Conservation (phyloP, 345 rosid genomes). For the Isatis tinctoria region DNA sequence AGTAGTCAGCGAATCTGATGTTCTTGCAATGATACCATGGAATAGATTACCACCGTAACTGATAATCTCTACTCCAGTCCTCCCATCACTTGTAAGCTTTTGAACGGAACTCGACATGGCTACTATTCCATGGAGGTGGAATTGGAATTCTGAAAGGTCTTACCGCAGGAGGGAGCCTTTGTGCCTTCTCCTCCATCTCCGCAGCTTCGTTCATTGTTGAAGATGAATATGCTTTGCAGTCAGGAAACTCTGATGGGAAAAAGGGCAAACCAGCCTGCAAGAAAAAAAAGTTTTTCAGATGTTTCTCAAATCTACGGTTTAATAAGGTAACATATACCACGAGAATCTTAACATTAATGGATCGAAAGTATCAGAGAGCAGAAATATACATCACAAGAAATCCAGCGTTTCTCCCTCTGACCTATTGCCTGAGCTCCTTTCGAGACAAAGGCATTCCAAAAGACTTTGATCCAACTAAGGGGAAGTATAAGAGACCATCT, state of each 20-base stretch:
- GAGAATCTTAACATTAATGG: not conserved
- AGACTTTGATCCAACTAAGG: conserved; percentile 72
- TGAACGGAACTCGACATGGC: conserved; percentile 27
- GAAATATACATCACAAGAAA: conserved; percentile 62
- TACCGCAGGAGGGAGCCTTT: conserved; percentile 45
- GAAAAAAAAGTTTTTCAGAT: not conserved
- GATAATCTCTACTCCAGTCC: conserved; percentile 2
- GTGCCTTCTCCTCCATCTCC: conserved; percentile 42
- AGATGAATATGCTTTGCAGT: conserved; percentile 60
- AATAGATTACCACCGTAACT: conserved; percentile 25
- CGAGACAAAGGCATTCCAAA: conserved; percentile 61
- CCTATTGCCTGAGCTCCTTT: conserved; percentile 81
- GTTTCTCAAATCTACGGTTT: not conserved
- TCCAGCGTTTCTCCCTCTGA: conserved; percentile 80
- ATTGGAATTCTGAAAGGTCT: conserved; percentile 64
- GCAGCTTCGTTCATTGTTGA: conserved; percentile 50
- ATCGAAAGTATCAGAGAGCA: conserved; percentile 1
- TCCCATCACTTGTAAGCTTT: conserved; percentile 23
- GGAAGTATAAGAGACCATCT: conserved; percentile 90
- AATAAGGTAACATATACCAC: not conserved
- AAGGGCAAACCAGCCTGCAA: conserved; percentile 65
- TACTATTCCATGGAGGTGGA: conserved; percentile 67
- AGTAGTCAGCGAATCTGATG: conserved; percentile 39
- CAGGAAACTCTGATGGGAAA: conserved; percentile 90
- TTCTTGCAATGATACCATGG: conserved; percentile 58